A percentile compares a stretch with the other conserved stretches of the same genome.
Conservation (phyloP, 108 stramenopile genomes). For the Fragilaria radians region DNA sequence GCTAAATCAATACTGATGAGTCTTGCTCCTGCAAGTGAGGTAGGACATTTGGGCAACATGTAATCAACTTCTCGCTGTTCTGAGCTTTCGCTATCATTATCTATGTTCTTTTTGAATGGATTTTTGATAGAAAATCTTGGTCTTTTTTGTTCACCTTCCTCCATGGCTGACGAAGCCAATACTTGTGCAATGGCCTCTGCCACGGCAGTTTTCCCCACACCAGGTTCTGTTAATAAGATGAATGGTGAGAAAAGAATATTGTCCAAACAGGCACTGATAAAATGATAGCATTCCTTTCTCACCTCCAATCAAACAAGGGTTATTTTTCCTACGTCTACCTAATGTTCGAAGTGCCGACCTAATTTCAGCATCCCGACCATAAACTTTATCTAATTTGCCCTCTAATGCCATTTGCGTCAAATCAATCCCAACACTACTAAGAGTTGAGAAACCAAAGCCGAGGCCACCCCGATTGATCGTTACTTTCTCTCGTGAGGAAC, state of each 20-base stretch:
- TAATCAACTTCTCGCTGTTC: slow-evolving; percentile 11
- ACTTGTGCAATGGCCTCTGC: slow-evolving; percentile 83
- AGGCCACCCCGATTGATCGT: slow-evolving; percentile 36
- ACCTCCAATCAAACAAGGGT: slow-evolving; percentile 64
- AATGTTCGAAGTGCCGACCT: slow-evolving; percentile 60
- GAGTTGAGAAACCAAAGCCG: slow-evolving; percentile 4
- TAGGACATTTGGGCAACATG: slow-evolving; percentile 54
- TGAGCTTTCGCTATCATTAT: slow-evolving; percentile 10
- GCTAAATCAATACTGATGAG: slow-evolving; percentile 71
- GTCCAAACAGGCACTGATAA: neutral
- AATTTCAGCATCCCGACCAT: slow-evolving; percentile 77
- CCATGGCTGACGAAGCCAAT: slow-evolving; percentile 33
- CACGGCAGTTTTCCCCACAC: slow-evolving; percentile 86
- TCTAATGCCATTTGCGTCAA: slow-evolving; percentile 67
- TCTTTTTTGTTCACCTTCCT: slow-evolving; percentile 14
- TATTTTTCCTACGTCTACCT: slow-evolving; percentile 80
- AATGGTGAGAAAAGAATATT: neutral
- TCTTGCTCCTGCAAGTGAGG: slow-evolving; percentile 47
- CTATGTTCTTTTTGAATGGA: slow-evolving; percentile 27
- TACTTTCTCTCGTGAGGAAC: slow-evolving; percentile 26
- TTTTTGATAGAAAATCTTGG: slow-evolving; percentile 13
- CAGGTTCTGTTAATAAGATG: slow-evolving; percentile 20
- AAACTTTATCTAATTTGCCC: slow-evolving; percentile 57
- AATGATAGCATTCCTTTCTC: neutral
- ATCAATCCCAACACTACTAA: slow-evolving; percentile 35